Conservation (phyloP, 2,329 filamentous ascomycete species). For the Paraphoma chrysanthemicola region DNA sequence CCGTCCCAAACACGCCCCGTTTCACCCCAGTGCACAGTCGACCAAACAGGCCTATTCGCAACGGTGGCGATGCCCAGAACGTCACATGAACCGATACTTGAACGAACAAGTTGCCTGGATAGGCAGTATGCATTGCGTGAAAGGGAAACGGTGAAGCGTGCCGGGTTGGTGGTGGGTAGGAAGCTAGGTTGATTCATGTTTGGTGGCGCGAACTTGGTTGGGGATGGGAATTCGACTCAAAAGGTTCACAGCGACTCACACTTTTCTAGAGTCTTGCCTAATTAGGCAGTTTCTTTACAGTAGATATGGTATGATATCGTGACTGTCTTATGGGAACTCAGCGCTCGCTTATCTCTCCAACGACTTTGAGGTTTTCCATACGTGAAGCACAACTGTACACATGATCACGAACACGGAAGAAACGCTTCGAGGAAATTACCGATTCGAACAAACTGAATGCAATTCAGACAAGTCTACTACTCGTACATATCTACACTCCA, state of each 20-base stretch:
- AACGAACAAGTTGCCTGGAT: not conserved
- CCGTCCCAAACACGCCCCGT: not conserved
- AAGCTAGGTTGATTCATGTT: no score
- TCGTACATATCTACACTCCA: conserved; percentile 28
- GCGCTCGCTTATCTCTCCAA: no score
- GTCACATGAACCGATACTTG: not conserved
- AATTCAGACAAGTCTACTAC: conserved; percentile 9
- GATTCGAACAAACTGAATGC: not conserved
- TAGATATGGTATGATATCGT: no score
- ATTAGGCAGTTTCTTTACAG: not conserved
- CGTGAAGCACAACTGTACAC: no score
- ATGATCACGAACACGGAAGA: no score
- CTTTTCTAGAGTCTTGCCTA: not conserved
- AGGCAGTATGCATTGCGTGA: not conserved
- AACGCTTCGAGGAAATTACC: not conserved
- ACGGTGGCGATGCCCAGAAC: not conserved
- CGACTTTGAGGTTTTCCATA: no score
- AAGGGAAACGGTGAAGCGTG: no score
- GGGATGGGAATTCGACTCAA: not conserved
- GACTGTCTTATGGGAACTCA: no score
- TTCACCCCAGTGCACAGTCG: not conserved
- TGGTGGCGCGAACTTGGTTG: no score
- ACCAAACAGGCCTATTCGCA: not conserved
- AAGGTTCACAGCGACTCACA: not conserved
- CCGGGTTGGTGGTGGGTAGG: no score